Evolutionary conservation across 176 grass and related monocot genomes (phyloP), one percentile per base, ranked within the genome.

Genomic region (Paspalum notatum): DNA sequence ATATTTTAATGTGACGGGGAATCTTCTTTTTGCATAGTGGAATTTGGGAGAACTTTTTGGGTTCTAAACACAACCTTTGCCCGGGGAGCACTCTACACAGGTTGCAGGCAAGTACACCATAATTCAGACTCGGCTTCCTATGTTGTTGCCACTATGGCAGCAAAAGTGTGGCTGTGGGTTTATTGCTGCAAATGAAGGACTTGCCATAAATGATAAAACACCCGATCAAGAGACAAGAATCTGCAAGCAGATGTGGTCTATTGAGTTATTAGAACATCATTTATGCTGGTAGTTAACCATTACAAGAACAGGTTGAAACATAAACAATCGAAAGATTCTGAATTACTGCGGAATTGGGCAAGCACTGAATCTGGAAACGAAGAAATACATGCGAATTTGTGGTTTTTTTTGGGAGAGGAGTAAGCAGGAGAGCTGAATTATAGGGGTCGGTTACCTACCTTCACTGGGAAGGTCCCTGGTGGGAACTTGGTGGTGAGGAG

Each of bases 401-500:
- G 32, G 17, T 66, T 66, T 1, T n/a, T 49, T 55, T n/a, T n/a
- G n/a, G n/a, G n/a, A n/a, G n/a, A n/a, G n/a, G n/a, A 51, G 39
- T 21, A 25, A 49, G 39, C 80, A 32, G 82, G 12, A 71, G 49
- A 71, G 12, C 4, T 58, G 41, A 72, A 9, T 85, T 20, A 48
- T 24, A 2, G 7, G 2, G 3, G 18, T 81, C n/a, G n/a, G n/a
- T n/a, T n/a, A n/a, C n/a, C n/a, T 92, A 98, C 96, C 96, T 98
- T 98, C 11, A 98, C 96, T 2, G 96, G 96, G 79, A 98, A 98
- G 2, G 96, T 95, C 44, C 96, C 96, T 16, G 86, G 72, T 37
- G 96, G 92, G 44, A 98, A 98, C 67, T 98, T 95, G 18, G 93
- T 98, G 62, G 96, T 95, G 79, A 98, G 96, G 65, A 98, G 82